Evolutionary conservation across 345 rosid genomes (phyloP).

Genomic region (Jatropha curcas): DNA sequence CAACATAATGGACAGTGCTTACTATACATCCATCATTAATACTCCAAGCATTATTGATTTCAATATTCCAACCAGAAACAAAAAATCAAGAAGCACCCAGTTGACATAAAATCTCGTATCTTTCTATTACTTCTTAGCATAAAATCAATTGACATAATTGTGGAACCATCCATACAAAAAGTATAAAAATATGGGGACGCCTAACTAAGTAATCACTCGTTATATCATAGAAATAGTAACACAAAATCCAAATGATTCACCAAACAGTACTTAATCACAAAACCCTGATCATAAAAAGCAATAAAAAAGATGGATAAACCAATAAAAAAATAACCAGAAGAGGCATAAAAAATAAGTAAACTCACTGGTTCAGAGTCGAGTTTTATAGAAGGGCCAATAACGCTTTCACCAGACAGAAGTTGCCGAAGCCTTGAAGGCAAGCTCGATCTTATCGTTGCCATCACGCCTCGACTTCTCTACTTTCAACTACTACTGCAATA

Average conservation of each 20-base stretch:
- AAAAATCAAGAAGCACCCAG: too few relatives aligned
- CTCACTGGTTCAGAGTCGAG: slow-evolving; percentile 90
- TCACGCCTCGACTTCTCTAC: slow-evolving; percentile 47
- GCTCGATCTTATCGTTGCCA: slow-evolving; percentile 82
- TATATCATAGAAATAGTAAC: not conserved
- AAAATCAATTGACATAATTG: not conserved
- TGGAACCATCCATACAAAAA: not conserved
- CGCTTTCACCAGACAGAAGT: slow-evolving; percentile 81
- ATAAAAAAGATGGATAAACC: not conserved
- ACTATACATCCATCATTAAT: too few relatives aligned
- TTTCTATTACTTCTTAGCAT: not conserved
- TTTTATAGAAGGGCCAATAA: slow-evolving; percentile 70
- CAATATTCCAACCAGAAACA: too few relatives aligned
- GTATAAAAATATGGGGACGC: not conserved
- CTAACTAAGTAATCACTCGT: not conserved
- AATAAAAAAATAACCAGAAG: not conserved
- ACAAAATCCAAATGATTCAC: slow-evolving; percentile 22
- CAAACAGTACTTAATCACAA: slow-evolving; percentile 3
- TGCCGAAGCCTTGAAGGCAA: slow-evolving; percentile 89
- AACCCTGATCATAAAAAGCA: not conserved
- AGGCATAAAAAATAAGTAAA: slow-evolving; percentile 5
- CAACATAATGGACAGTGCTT: too few relatives aligned
- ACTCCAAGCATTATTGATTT: too few relatives aligned
- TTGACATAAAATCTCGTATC: too few relatives aligned
- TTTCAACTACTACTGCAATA: slow-evolving; percentile 21